Conservation (phyloP, 352 stramenopile genomes). For the Pythium phragmitis region DNA sequence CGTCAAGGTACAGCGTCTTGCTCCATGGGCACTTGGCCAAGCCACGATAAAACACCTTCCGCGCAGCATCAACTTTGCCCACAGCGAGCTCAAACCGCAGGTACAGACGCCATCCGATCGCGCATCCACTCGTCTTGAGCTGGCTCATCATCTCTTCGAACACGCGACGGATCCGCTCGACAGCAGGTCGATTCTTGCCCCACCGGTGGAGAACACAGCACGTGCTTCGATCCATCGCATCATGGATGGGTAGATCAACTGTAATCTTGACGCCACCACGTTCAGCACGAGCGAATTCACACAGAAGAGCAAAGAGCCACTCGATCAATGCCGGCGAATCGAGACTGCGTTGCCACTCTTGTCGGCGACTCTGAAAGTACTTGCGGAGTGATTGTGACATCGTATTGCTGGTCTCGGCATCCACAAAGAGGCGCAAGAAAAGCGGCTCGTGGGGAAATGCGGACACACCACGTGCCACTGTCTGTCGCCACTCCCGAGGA, state of each 20-base stretch:
- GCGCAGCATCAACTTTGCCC: conserved; percentile 65
- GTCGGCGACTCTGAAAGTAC: conserved; percentile 50
- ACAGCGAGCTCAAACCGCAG: conserved; percentile 74
- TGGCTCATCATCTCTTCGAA: conserved; percentile 68
- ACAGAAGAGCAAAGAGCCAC: conserved; percentile 75
- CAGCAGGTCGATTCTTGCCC: conserved; percentile 48
- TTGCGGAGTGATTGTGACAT: conserved; percentile 70
- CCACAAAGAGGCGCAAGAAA: conserved; percentile 69
- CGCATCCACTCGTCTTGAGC: conserved; percentile 47
- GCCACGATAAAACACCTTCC: conserved; percentile 73
- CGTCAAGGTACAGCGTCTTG: conserved; percentile 74
- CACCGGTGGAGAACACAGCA: conserved; percentile 78
- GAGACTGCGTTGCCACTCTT: conserved; percentile 47
- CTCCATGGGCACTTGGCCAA: conserved; percentile 76
- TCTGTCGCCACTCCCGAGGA: conserved; percentile 52
- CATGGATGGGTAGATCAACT: background rate
- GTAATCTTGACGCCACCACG: conserved; percentile 19
- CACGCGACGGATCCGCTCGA: conserved; percentile 53
- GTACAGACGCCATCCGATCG: conserved; percentile 71
- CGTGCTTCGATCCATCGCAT: background rate
- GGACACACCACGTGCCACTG: conserved; percentile 38
- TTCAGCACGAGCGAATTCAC: conserved; percentile 60
- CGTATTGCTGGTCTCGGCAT: conserved; percentile 66
- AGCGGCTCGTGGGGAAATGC: conserved; percentile 44
- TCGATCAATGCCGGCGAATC: conserved; percentile 66